Evolutionary conservation across 345 rosid genomes (phyloP).

Genomic region (Camelina sativa): DNA sequence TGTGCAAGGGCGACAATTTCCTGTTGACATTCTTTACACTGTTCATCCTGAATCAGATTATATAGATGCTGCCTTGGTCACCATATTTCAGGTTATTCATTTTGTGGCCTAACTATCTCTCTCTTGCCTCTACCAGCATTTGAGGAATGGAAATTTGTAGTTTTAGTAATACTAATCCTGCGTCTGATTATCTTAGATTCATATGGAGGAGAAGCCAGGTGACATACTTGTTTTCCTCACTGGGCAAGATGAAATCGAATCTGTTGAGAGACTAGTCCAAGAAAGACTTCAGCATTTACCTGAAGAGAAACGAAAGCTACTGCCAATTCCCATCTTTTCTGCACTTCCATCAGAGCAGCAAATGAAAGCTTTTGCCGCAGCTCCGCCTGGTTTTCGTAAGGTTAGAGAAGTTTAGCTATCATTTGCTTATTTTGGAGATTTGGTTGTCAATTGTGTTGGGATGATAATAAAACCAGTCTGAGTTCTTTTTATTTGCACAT

Average conservation of each 20-base stretch:
- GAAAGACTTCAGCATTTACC: conserved; percentile 69
- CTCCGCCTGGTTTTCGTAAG: conserved; percentile 80
- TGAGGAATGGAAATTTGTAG: not conserved
- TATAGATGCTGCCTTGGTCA: conserved; percentile 74
- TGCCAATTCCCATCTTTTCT: conserved; percentile 71
- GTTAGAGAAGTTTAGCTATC: conserved; percentile 45
- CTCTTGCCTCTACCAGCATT: conserved; percentile 10
- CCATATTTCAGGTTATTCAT: conserved; percentile 79
- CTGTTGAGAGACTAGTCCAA: conserved; percentile 71
- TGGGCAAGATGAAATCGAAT: conserved; percentile 97
- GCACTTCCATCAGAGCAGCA: conserved; percentile 95
- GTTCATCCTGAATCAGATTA: conserved; percentile 72
- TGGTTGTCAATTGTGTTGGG: conserved; percentile 6
- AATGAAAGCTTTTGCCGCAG: conserved; percentile 72
- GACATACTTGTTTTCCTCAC: conserved; percentile 94
- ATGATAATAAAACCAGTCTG: conserved; percentile 16
- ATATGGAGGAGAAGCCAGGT: conserved; percentile 77
- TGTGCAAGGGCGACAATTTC: conserved; percentile 82
- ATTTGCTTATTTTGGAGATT: not conserved
- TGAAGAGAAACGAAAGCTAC: conserved; percentile 60
- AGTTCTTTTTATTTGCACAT: not conserved
- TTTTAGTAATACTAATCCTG: conserved; percentile 13
- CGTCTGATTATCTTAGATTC: conserved; percentile 57
- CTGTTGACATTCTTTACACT: conserved; percentile 76
- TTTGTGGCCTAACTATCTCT: conserved; percentile 9